Percentiles rank a stretch among this genome's conserved stretches.
These are phyloP conservation scores for Komagataella pastoris DNA, from an alignment of 805 yeast genomes.

Conservation along the genomic window DNA sequence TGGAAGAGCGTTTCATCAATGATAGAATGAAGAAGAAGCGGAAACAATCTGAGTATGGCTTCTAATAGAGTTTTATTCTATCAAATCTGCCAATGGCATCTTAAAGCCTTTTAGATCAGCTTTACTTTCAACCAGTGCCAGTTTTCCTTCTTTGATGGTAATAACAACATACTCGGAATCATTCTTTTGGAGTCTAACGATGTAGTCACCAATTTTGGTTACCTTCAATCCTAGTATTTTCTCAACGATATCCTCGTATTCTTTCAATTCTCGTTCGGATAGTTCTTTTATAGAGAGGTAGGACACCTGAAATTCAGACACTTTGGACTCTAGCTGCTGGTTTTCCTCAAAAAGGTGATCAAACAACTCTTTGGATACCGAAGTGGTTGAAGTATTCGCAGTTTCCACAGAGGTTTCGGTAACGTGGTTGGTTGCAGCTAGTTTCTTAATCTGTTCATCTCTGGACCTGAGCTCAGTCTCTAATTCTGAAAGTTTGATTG, in stretches of 20 bases:
- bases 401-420: background rate
- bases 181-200: background rate
- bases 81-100: background rate
- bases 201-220: background rate
- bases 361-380: background rate
- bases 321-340: background rate
- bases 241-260: background rate
- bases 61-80: conserved; percentile 1
- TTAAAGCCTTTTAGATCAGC: background rate
- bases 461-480: background rate
- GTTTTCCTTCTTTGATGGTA: background rate
- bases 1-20: conserved; percentile 9
- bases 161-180: background rate
- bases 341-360: background rate
- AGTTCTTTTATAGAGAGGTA: background rate
- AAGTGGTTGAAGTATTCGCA: background rate
- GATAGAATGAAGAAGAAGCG: conserved; percentile 7
- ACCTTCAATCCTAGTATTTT: background rate
- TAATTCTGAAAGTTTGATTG: background rate
- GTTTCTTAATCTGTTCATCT: background rate
- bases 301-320: background rate
- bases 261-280: background rate
- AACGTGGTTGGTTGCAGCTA: background rate
- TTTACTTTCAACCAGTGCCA: background rate
- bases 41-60: conserved; percentile 9